These are phyloP conservation scores for Phytopythium ostracodes DNA, from an alignment of 352 stramenopile genomes.

Conservation along the genomic window DNA sequence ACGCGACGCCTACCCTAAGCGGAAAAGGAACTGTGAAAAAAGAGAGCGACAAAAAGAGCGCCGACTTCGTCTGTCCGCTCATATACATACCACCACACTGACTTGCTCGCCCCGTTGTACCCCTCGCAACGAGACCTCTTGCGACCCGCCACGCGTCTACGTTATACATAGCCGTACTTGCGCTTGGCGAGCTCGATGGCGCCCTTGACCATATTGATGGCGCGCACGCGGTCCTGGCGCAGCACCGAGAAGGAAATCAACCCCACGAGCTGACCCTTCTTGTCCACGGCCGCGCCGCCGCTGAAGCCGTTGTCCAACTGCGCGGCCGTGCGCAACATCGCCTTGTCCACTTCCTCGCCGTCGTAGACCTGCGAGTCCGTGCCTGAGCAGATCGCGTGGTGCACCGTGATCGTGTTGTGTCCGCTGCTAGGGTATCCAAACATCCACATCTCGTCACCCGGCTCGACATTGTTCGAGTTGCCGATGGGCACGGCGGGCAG, in stretches of 20 bases:
- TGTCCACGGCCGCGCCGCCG: slow-evolving; percentile 77
- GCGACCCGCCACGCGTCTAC: neutral
- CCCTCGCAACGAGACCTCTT: neutral
- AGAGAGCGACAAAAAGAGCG: slow-evolving; percentile 3
- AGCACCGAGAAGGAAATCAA: slow-evolving; percentile 86
- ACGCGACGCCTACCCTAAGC: neutral
- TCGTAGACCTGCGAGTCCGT: slow-evolving; percentile 86
- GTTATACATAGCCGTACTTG: slow-evolving; percentile 66
- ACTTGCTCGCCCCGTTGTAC: neutral
- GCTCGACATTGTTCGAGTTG: slow-evolving; percentile 88
- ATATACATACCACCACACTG: slow-evolving; percentile 5
- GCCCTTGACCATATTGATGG: slow-evolving; percentile 89
- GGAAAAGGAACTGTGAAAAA: neutral
- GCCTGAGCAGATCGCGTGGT: slow-evolving; percentile 87
- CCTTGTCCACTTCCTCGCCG: slow-evolving; percentile 81
- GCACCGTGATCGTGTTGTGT: slow-evolving; percentile 88
- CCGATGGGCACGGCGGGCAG: slow-evolving; percentile 74
- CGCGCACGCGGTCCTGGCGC: slow-evolving; percentile 80
- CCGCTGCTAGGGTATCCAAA: slow-evolving; percentile 87
- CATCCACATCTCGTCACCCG: slow-evolving; percentile 89
- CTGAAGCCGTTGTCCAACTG: slow-evolving; percentile 87
- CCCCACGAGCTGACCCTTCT: slow-evolving; percentile 80
- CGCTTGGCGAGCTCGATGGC: slow-evolving; percentile 80
- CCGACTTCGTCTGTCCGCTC: neutral
- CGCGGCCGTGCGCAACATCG: slow-evolving; percentile 80